Evolutionary conservation across 441 rosid genomes (phyloP), one percentile per base, ranked within the genome.

Genomic region (Gossypium schwendimanii): DNA sequence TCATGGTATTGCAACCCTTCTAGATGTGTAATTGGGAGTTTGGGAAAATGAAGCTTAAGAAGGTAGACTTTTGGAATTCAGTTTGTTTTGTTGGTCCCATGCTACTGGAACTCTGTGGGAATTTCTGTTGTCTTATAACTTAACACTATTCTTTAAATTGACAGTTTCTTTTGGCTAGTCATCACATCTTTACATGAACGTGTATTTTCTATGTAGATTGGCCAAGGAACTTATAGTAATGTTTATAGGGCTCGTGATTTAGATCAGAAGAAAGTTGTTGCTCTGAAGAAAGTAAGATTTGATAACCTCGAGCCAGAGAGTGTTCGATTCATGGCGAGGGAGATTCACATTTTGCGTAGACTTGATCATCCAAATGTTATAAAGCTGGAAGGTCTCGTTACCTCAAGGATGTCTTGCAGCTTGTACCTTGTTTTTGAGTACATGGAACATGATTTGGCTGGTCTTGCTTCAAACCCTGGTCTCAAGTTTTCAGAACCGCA

Each of bases 401-500:
- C 99, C 12, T 95, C 99, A 23, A 91, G 98, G 83, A 93, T 92
- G 97, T 94, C 99, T 44, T 89, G 97, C 80, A 92, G 97, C 84
- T 87, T 94, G 81, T 90, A 90, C 81, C 93, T 90, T 76, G 93
- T 88, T 71, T 90, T 90, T 69, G 96, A 90, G 78, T 95, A 92
- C 77, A 95, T 95, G 99, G 98, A 95, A 77, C 99, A 95, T 83
- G 99, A 95, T 82, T 73, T 95, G 81, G 94, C 99, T 44, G 99
- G 99, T 58, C 89, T 95, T 63, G 98, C 98, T 26, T 82, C 98
- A 9, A 91, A 91, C 75, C 99, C 99, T 8, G 89, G 86, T n/a
- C 76, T 87, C 63, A 92, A 91, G 76, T 95, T 95, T 75, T 86
- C 99, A 15, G 99, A 95, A 78, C 62, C 96, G 14, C 89, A 94